Evolutionary conservation across 2,329 filamentous ascomycete species (phyloP).

Genomic region (Rhynchosporium graminicola): DNA sequence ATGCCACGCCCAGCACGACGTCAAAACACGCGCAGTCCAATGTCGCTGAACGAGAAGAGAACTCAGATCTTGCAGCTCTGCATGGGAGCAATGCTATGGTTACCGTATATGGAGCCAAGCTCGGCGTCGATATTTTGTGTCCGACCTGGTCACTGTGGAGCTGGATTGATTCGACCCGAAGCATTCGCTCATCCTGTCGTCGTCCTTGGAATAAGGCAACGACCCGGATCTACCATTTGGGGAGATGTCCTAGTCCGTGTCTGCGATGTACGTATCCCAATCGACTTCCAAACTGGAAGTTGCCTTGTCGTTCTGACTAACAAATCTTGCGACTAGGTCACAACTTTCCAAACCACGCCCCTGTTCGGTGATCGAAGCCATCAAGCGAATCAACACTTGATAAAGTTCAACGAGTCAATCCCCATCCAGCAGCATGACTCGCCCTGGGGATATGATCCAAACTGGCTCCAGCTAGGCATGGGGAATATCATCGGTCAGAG

Average conservation of each 20-base stretch:
- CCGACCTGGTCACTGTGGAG: background rate
- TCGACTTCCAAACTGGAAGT: background rate
- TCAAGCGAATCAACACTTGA: background rate
- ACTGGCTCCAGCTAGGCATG: too few species aligned
- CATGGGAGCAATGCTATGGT: conserved; percentile 3
- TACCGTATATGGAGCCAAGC: background rate
- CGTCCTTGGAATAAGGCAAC: background rate
- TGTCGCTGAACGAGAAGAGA: background rate
- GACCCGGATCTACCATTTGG: background rate
- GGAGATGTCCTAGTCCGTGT: background rate
- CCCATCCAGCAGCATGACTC: background rate
- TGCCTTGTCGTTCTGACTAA: background rate
- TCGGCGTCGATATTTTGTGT: background rate
- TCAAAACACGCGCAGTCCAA: background rate
- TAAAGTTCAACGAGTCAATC: background rate
- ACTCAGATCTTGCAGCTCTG: background rate
- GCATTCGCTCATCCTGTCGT: background rate
- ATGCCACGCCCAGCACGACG: background rate
- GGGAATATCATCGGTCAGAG: too few species aligned
- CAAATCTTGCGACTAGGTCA: background rate
- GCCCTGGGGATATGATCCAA: too few species aligned
- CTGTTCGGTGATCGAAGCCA: background rate
- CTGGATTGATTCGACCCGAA: background rate
- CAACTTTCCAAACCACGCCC: background rate
- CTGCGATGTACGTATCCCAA: background rate